phyloP scores from a whole-genome alignment of 1,284 basidiomycete genomes.

The Tylopilus sp. region DNA sequence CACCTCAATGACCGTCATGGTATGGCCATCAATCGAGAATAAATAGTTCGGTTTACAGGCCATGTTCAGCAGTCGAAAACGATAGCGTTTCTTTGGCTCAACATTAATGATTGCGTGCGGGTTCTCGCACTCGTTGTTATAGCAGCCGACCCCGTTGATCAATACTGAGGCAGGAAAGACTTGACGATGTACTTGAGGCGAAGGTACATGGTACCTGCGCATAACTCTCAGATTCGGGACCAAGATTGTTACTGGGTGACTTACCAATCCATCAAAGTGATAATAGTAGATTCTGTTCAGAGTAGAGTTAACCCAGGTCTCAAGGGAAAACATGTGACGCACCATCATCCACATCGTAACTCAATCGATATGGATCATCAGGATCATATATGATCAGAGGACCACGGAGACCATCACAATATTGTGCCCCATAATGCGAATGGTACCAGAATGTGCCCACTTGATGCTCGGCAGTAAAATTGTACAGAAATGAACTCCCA shows the following conservation, averaged over 20 bases:
- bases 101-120: conserved; percentile 45
- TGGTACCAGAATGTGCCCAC: conserved; percentile 59
- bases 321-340: neutral
- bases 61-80: conserved; percentile 51
- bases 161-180: conserved; percentile 48
- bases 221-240: neutral
- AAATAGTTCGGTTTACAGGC: conserved; percentile 50
- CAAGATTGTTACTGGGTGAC: conserved; percentile 12
- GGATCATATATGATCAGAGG: conserved; percentile 42
- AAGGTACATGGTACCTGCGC: conserved; percentile 45
- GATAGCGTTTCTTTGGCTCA: conserved; percentile 41
- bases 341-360: conserved; percentile 48
- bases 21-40: conserved; percentile 53
- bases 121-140: conserved; percentile 38
- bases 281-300: conserved; percentile 46
- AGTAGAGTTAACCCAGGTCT: conserved; percentile 8
- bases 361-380: conserved; percentile 35
- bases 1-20: conserved; percentile 47
- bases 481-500: conserved; percentile 35
- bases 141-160: conserved; percentile 61
- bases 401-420: conserved; percentile 28
- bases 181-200: conserved; percentile 7
- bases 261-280: conserved; percentile 39
- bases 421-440: conserved; percentile 47
- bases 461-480: conserved; percentile 44